Evolutionary conservation across 371 early-diverging fungal species (phyloP).

Genomic region (Blakeslea trispora): DNA sequence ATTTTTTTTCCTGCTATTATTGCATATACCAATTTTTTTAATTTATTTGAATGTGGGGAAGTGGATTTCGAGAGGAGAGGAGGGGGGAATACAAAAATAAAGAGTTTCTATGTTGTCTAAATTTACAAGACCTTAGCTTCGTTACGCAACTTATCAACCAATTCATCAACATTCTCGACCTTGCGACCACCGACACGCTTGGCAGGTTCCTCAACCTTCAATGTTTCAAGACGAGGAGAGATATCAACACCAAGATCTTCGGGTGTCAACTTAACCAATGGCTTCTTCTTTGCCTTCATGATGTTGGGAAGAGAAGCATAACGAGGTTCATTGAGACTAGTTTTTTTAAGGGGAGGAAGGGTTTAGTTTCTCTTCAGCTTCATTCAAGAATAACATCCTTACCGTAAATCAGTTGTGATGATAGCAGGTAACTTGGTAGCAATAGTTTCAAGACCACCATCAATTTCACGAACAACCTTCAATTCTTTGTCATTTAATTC

Average conservation of each 20-base stretch:
- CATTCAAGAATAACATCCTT: constrained; percentile 17
- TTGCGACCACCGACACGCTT: constrained; percentile 93
- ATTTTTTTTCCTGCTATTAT: background rate
- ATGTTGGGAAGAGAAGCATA: constrained; percentile 95
- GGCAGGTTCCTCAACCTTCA: constrained; percentile 93
- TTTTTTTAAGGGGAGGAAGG: background rate
- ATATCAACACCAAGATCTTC: constrained; percentile 87
- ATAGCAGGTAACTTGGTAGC: constrained; percentile 85
- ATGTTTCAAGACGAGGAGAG: constrained; percentile 76
- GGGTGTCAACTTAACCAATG: constrained; percentile 79
- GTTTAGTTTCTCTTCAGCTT: constrained; percentile 1
- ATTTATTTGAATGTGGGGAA: background rate
- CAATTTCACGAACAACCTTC: constrained; percentile 93
- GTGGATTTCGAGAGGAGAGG: background rate
- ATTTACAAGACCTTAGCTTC: constrained; percentile 58
- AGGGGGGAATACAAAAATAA: background rate
- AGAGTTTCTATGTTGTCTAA: background rate
- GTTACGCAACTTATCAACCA: constrained; percentile 85
- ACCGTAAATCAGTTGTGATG: constrained; percentile 96
- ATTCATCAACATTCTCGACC: constrained; percentile 93
- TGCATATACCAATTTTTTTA: no score
- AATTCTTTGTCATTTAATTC: constrained; percentile 74
- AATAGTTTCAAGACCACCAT: constrained; percentile 97
- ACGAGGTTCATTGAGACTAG: constrained; percentile 94
- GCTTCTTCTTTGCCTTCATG: constrained; percentile 99